phyloP scores from a whole-genome alignment of 2,329 filamentous ascomycete species.

The Aureobasidium lini region DNA sequence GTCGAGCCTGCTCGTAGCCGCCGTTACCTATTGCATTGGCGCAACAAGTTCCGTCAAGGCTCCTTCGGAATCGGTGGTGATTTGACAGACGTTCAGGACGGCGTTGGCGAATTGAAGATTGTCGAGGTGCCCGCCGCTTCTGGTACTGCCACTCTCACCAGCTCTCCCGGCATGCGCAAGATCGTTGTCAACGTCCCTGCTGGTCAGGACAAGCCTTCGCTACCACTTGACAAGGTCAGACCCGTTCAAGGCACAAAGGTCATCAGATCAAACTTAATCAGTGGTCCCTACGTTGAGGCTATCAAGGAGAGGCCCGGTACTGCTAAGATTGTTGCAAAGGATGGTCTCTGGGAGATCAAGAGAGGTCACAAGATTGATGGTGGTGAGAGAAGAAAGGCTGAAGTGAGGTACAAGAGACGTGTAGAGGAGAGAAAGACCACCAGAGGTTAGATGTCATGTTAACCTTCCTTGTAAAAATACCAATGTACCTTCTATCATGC shows the following conservation, averaged over 20 bases:
- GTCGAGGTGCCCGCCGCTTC: conserved; percentile 44
- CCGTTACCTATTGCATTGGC: conserved; percentile 79
- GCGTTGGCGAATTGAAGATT: conserved; percentile 50
- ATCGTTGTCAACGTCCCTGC: conserved; percentile 54
- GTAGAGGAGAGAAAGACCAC: conserved; percentile 70
- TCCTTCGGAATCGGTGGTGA: conserved; percentile 77
- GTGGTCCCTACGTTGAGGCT: conserved; percentile 65
- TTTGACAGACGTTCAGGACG: conserved; percentile 61
- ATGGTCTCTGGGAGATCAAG: conserved; percentile 89
- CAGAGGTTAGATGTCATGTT: conserved; percentile 26
- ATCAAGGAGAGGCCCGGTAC: conserved; percentile 55
- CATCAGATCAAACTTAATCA: conserved; percentile 59
- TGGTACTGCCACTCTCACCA: conserved; percentile 41
- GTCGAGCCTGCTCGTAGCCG: conserved; percentile 78
- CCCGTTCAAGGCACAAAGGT: conserved; percentile 61
- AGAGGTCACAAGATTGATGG: conserved; percentile 89
- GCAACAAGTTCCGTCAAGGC: conserved; percentile 73
- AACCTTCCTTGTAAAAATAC: not conserved
- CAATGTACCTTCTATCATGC: conserved; percentile 1
- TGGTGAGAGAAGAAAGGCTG: conserved; percentile 80
- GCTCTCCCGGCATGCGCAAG: conserved; percentile 48
- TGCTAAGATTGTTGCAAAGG: conserved; percentile 61
- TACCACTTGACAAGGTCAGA: conserved; percentile 37
- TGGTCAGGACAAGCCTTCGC: conserved; percentile 42
- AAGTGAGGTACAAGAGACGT: conserved; percentile 80